Base-by-base conservation (phyloP, 2,329 filamentous ascomycete genomes). In the Colletotrichum graminicola region DNA sequence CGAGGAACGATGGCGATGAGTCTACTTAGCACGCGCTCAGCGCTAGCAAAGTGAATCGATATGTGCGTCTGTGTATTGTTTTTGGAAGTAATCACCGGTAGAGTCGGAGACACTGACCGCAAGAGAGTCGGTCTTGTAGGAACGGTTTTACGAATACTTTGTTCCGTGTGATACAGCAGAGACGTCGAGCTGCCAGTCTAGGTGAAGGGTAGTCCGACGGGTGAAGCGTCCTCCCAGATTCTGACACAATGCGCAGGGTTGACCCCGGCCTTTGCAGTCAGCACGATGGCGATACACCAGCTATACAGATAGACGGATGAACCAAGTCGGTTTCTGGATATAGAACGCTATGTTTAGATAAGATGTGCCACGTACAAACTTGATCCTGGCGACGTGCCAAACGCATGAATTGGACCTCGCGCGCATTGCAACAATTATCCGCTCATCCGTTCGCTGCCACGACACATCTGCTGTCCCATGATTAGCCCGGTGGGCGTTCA, bases 221-320 rank as follows among this genome's bases (percentile, higher is more conserved):
- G 26, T 10, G 23, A 26, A 6, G n/a, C n/a, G n/a, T 12, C 6
- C 47, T 21, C n/a, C 47, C n/a, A 26, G 49, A 26, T 4, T 29
- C 23, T 52, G 49, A 29, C 49, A 18, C 49, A 26, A 18, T 8
- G 12, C 5, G 23, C 49, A 29, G 23, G 23, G 14, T 29, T 29
- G 12, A 29, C 14, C 23, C 49, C 26, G 5, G 23, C 23, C 14
- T 29, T 52, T 10, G 14, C 49, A 5, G 23, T 10, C 12, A 10
- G 3, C 5, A 3, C 0, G 5, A 18, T 2, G 6, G 2, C 0
- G 14, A 4, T 2, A 10, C 5, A 5, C 5, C 12, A 18, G 1
- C 23, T 2, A 18, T 16, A 18, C 6, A 7, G 14, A 52, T 29
- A 6, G 26, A 18, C 12, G 7, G 14, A 29, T 18, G 14, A 52